Conservation (phyloP, 1,139 yeast species). For the Taphrina deformans region DNA sequence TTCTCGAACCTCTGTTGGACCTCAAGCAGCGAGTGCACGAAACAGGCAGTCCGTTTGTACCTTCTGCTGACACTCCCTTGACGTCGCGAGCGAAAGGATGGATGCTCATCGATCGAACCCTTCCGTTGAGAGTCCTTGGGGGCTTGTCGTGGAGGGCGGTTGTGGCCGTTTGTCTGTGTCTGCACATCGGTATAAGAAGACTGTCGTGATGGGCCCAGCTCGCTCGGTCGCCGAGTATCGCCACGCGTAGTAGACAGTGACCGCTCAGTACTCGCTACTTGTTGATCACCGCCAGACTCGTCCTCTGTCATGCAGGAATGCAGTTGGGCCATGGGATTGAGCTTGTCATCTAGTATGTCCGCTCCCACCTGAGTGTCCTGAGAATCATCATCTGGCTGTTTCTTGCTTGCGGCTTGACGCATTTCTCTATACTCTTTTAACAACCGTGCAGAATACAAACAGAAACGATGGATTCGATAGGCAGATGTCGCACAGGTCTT, state of each 20-base stretch:
- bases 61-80: conserved; percentile 28
- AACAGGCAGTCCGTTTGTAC: conserved; percentile 30
- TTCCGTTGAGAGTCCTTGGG: conserved; percentile 14
- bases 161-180: neutral
- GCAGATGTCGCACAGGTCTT: neutral
- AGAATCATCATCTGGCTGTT: neutral
- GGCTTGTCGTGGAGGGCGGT: neutral
- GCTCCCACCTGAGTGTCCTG: conserved; percentile 2
- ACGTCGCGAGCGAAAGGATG: conserved; percentile 1
- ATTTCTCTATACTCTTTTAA: neutral
- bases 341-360: conserved; percentile 3
- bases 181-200: neutral
- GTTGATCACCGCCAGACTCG: neutral
- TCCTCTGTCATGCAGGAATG: conserved; percentile 4
- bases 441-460: too few relatives aligned
- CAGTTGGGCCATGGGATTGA: conserved; percentile 1
- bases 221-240: neutral
- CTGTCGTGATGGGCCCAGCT: neutral
- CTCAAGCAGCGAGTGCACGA: conserved; percentile 29
- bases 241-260: neutral
- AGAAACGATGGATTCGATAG: too few relatives aligned
- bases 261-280: neutral
- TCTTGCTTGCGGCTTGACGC: neutral
- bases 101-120: neutral
- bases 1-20: conserved; percentile 15